Conservation (phyloP, 306 rosid genomes). For the Astragalus membranaceus region DNA sequence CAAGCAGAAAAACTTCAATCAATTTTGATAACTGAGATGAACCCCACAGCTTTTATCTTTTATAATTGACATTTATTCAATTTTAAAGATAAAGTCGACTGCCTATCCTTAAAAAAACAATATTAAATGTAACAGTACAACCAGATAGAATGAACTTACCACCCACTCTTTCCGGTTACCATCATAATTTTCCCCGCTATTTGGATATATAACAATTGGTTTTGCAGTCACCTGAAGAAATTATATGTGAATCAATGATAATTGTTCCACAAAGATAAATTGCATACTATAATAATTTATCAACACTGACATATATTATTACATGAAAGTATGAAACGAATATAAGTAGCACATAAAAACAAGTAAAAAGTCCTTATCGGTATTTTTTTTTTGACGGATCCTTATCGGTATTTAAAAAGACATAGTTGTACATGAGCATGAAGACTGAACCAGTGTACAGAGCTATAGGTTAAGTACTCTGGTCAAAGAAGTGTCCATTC, state of each 20-base stretch:
- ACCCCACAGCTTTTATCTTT: background rate
- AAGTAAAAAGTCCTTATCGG: background rate
- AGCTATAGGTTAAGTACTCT: background rate
- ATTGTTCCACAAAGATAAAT: background rate
- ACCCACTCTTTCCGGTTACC: constrained; percentile 38
- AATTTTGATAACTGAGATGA: background rate
- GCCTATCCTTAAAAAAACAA: background rate
- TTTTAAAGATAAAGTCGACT: background rate
- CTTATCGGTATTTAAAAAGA: background rate
- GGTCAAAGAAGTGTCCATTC: background rate
- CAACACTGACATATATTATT: background rate
- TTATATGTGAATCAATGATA: background rate
- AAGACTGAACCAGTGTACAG: background rate
- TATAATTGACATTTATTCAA: background rate
- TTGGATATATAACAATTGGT: constrained; percentile 50
- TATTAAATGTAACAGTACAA: constrained; percentile 1
- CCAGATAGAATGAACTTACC: constrained; percentile 32
- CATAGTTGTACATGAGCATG: background rate
- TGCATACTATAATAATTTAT: background rate
- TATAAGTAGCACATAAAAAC: constrained; percentile 3
- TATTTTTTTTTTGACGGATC: too few relatives aligned
- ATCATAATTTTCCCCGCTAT: constrained; percentile 59
- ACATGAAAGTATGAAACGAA: background rate
- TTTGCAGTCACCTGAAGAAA: constrained; percentile 44
- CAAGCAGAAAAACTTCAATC: background rate